Base-by-base conservation (phyloP, 2,329 filamentous ascomycete species). In the Ophiocordyceps camponoti-floridani region DNA sequence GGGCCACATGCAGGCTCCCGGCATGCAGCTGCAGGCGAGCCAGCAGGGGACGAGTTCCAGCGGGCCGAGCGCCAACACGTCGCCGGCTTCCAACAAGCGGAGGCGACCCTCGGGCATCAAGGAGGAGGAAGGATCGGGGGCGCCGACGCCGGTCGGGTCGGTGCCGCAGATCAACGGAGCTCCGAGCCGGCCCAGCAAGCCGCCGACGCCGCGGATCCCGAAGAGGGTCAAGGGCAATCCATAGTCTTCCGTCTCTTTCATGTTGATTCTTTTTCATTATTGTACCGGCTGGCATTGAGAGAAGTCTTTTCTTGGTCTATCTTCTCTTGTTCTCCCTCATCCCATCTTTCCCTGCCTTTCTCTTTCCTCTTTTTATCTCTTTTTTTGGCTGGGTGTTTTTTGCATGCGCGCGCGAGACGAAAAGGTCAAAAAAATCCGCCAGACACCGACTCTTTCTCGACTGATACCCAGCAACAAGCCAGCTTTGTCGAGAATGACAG, bases 21-120 rank as follows among this genome's bases (percentile, higher is more conserved):
- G 68, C 49, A 82, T 82, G 77, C 74, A 77, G 56, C 63, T 77
- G 48, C 77, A 82, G 56, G 73, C 75, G 50, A 81, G 77, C 56
- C 77, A 81, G 56, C 78, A 82, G 55, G 78, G 77, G 37, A 79
- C 77, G 30, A 75, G 65, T 56, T 80, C 77, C 10, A 77, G 73
- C 56, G 77, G 75, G 2, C 75, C 76, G 7, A 81, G 76, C 54
- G 76, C 77, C 46, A 82, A 80, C 60, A 82, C 78, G 5, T 78
- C 74, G 30, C 75, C 75, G 37, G 68, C 72, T 23, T 73, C 70
- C 31, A 76, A 75, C 50, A 78, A 78, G 59, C 64, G 73, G 45
- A 61, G 74, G 52, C 65, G 74, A 28, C 69, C 72, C 1, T 77
- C 73, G 0, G 68, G 67, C 4, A 70, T 77, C 18, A 77, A 77